These are phyloP conservation scores for Cucurbita argyrosperma DNA, from an alignment of 306 rosid genomes.

Conservation along the genomic window DNA sequence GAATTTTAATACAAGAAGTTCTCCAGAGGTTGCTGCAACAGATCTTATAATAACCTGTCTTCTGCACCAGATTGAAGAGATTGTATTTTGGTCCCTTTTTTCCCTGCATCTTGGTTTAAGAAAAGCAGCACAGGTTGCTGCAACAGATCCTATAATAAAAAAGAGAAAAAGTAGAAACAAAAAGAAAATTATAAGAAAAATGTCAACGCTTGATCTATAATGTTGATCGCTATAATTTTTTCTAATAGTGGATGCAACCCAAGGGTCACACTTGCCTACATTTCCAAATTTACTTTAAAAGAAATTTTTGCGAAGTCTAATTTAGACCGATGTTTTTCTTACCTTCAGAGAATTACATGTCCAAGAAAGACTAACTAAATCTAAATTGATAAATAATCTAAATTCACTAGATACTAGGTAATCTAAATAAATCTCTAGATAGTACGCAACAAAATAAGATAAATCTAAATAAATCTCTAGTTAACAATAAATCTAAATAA, in stretches of 20 bases:
- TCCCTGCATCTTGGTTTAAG: slow-evolving; percentile 34
- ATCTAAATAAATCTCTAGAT: no score
- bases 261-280: neutral
- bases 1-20: neutral
- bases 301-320: no score
- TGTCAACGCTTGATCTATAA: neutral
- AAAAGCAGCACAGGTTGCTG: slow-evolving; percentile 55
- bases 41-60: no score
- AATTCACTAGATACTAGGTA: no score
- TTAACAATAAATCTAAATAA: no score
- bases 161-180: slow-evolving; percentile 7
- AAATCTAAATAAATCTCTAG: no score
- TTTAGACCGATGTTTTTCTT: no score
- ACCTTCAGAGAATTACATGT: no score
- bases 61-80: slow-evolving; percentile 26
- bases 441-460: no score
- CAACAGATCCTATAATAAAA: slow-evolving; percentile 48
- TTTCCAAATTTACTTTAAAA: neutral
- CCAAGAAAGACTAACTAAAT: no score
- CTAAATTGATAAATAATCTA: no score
- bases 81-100: slow-evolving; percentile 17
- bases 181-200: neutral
- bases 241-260: neutral
- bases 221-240: neutral
- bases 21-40: no score